A percentile compares a stretch with the other conserved stretches of the same genome.
phyloP scores from a whole-genome alignment of 306 rosid species.

The Cucurbita ficifolia region DNA sequence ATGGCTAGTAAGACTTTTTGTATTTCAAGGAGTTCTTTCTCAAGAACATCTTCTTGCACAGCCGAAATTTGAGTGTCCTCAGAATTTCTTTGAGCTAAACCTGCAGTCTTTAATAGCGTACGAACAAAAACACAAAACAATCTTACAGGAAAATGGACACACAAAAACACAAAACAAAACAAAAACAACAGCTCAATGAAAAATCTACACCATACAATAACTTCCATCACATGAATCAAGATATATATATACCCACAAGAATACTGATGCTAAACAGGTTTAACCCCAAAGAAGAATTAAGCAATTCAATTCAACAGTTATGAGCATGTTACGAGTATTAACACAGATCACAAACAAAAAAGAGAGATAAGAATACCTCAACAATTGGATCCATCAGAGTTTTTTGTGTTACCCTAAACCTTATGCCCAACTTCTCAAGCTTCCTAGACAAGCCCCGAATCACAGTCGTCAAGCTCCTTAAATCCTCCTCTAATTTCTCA shows the following conservation, averaged over 20 bases:
- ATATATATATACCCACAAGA: not conserved
- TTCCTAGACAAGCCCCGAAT: constrained; percentile 63
- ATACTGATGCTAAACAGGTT: not conserved
- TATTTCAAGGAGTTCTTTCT: constrained; percentile 82
- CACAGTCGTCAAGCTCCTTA: constrained; percentile 34
- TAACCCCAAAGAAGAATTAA: not conserved
- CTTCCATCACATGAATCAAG: not conserved
- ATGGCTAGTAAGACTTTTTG: constrained; percentile 80
- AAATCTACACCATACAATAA: not conserved
- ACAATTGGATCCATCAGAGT: constrained; percentile 56
- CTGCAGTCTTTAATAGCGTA: constrained; percentile 53
- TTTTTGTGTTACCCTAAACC: constrained; percentile 61
- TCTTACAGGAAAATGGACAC: not conserved
- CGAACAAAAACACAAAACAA: not conserved
- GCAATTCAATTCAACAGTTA: not conserved
- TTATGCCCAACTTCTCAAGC: constrained; percentile 75
- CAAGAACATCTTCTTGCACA: constrained; percentile 56
- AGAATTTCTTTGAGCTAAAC: constrained; percentile 66
- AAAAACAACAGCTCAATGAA: not conserved
- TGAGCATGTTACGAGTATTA: not conserved
- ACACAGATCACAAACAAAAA: not conserved
- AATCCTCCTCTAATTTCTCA: constrained; percentile 72
- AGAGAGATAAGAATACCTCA: constrained; percentile 35
- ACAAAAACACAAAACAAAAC: not conserved
- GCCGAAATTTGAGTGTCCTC: constrained; percentile 77